Percentiles rank a stretch among this genome's conserved stretches.
phyloP scores from a whole-genome alignment of 164 flowering plant genomes.

The Vitis cinerea region DNA sequence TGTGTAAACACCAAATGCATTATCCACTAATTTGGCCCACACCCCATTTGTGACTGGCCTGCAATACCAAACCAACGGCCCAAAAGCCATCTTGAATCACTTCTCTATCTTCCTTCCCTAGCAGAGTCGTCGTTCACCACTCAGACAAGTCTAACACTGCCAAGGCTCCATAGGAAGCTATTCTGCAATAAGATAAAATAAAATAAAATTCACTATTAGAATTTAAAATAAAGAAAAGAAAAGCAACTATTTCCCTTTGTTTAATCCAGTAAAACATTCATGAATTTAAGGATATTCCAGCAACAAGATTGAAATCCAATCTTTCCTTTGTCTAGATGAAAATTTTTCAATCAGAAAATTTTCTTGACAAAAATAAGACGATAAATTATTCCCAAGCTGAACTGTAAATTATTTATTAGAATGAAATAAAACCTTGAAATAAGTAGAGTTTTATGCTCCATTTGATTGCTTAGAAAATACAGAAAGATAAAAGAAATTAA shows the following conservation, averaged over 20 bases:
- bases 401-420: too few species aligned
- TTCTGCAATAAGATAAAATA: not conserved
- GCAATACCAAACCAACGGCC: constrained; percentile 84
- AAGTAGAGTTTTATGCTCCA: too few species aligned
- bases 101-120: not conserved
- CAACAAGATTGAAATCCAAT: not conserved
- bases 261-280: too few species aligned
- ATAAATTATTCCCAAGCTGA: too few species aligned
- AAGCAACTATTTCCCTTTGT: too few species aligned
- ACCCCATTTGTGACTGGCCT: constrained; percentile 73
- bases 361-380: too few species aligned
- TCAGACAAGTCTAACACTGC: not conserved
- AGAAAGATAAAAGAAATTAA: too few species aligned
- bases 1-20: constrained; percentile 87
- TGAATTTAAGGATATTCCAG: not conserved
- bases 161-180: not conserved
- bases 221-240: too few species aligned
- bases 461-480: too few species aligned
- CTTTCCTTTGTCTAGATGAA: not conserved
- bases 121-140: not conserved
- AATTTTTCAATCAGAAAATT: too few species aligned
- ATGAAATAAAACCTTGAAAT: too few species aligned
- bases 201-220: too few species aligned
- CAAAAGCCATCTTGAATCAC: constrained; percentile 53
- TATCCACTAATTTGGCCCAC: constrained; percentile 68